These are phyloP conservation scores for Cladophialophora chaetospira DNA, from an alignment of 2,329 filamentous ascomycete species.

Conservation along the genomic window DNA sequence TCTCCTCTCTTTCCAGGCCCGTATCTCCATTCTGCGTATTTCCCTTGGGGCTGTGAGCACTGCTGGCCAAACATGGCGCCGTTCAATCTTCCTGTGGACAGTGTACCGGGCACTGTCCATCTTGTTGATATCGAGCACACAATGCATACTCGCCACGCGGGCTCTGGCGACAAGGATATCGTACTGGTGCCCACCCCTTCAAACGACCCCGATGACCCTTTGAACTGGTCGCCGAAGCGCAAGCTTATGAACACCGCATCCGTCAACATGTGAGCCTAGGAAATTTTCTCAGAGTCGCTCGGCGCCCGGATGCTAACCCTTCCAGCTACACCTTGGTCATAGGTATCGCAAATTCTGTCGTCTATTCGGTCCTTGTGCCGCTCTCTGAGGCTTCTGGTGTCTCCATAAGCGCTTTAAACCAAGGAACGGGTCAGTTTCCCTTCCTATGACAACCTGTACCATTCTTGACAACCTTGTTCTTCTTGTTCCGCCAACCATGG, in stretches of 20 bases:
- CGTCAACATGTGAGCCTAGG: slow-evolving; percentile 39
- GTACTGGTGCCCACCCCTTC: slow-evolving; percentile 42
- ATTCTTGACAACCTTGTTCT: no score
- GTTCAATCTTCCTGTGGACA: slow-evolving; percentile 28
- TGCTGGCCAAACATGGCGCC: slow-evolving; percentile 11
- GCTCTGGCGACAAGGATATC: slow-evolving; percentile 36
- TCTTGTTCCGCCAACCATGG: no score
- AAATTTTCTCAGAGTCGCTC: slow-evolving; percentile 1
- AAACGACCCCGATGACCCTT: slow-evolving; percentile 44
- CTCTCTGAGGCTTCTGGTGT: slow-evolving; percentile 48
- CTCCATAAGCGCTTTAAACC: slow-evolving; percentile 48
- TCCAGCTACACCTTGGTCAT: slow-evolving; percentile 40
- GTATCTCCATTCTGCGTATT: background rate
- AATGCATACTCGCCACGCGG: slow-evolving; percentile 32
- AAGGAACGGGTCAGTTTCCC: no score
- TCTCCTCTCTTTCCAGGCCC: background rate
- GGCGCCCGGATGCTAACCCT: slow-evolving; percentile 15
- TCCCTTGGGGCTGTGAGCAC: background rate
- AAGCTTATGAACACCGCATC: slow-evolving; percentile 40
- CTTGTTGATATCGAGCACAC: slow-evolving; percentile 40
- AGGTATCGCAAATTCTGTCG: slow-evolving; percentile 38
- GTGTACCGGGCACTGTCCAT: slow-evolving; percentile 41
- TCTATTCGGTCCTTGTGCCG: slow-evolving; percentile 41
- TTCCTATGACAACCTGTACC: no score
- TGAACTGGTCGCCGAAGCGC: slow-evolving; percentile 41